phyloP scores from a whole-genome alignment of 352 stramenopile genomes.

The Plasmopara halstedii region DNA sequence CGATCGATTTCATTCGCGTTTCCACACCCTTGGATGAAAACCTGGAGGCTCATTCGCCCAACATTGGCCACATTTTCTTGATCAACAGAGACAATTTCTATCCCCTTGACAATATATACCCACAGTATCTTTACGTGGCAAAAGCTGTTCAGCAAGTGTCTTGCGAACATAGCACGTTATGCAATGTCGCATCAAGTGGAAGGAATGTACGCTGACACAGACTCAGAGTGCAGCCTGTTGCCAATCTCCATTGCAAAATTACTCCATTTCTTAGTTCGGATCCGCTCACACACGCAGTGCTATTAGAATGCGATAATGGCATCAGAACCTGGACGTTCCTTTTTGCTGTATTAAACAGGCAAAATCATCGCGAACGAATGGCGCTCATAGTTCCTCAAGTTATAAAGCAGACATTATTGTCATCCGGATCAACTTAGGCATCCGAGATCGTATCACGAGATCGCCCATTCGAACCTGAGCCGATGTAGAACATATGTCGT shows the following conservation, averaged over 20 bases:
- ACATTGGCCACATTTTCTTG: too few relatives aligned
- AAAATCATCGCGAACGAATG: too few relatives aligned
- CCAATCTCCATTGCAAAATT: constrained; percentile 22
- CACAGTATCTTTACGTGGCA: constrained; percentile 35
- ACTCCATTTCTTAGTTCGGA: constrained; percentile 43
- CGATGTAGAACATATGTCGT: constrained; percentile 24
- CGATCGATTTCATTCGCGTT: too few relatives aligned
- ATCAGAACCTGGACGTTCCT: constrained; percentile 34
- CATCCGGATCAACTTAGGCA: too few relatives aligned
- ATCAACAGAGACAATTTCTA: too few relatives aligned
- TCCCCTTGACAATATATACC: constrained; percentile 23
- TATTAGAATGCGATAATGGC: constrained; percentile 61
- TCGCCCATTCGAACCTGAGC: constrained; percentile 40
- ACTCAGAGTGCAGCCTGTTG: constrained; percentile 43
- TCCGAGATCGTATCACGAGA: constrained; percentile 46
- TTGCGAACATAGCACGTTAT: constrained; percentile 49
- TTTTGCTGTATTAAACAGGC: constrained; percentile 43
- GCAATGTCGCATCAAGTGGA: constrained; percentile 41
- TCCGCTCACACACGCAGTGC: constrained; percentile 30
- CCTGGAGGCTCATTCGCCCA: too few relatives aligned
- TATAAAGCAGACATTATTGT: too few relatives aligned
- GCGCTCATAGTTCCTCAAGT: too few relatives aligned
- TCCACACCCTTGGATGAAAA: too few relatives aligned
- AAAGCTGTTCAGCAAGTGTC: constrained; percentile 30
- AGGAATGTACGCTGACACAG: constrained; percentile 42